Evolutionary conservation across 169 alveolate species (phyloP).

Genomic region (Plasmodium blacklocki): DNA sequence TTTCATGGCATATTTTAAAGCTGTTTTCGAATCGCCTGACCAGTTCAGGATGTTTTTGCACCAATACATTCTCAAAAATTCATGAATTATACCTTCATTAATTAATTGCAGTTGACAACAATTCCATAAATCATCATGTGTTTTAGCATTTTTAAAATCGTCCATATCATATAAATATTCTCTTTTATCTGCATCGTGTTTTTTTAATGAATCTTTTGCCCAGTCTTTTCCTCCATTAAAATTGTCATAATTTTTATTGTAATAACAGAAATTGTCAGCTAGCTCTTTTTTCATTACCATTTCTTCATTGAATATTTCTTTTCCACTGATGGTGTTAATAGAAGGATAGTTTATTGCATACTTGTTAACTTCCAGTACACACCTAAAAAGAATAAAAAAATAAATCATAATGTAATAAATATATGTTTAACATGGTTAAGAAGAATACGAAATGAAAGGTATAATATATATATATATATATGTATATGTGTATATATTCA

Average conservation of each 20-base stretch:
- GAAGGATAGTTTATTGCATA: slow-evolving; percentile 26
- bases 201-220: slow-evolving; percentile 85
- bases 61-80: slow-evolving; percentile 89
- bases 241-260: slow-evolving; percentile 81
- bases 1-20: slow-evolving; percentile 80
- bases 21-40: slow-evolving; percentile 82
- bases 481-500: no score
- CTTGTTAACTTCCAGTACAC: slow-evolving; percentile 45
- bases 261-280: slow-evolving; percentile 86
- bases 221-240: slow-evolving; percentile 86
- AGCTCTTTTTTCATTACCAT: slow-evolving; percentile 72
- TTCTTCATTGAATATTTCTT: slow-evolving; percentile 47
- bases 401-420: not conserved
- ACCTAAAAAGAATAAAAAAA: slow-evolving; percentile 8
- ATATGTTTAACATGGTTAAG: not conserved
- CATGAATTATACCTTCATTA: slow-evolving; percentile 86
- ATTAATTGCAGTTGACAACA: slow-evolving; percentile 85
- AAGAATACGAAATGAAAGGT: no score
- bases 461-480: no score
- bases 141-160: slow-evolving; percentile 83
- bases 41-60: slow-evolving; percentile 87
- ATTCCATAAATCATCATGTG: slow-evolving; percentile 88
- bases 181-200: slow-evolving; percentile 83
- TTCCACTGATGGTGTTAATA: slow-evolving; percentile 20
- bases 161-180: slow-evolving; percentile 76